Evolutionary conservation across 768 basidiomycete species (phyloP).

Genomic region (Lepiota venenata): DNA sequence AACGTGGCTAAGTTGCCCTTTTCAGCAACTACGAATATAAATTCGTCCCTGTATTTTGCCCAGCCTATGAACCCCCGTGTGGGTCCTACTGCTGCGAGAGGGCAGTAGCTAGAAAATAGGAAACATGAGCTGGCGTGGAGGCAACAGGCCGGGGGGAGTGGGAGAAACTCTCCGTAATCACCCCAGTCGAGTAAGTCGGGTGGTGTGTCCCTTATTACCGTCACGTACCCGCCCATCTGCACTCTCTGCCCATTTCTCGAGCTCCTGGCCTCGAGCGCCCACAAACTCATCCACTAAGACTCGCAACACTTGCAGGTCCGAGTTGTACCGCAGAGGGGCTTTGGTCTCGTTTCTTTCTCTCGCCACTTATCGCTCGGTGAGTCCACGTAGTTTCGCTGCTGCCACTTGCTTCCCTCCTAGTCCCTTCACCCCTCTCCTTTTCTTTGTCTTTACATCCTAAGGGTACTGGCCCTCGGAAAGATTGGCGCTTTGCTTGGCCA

Average conservation of each 20-base stretch:
- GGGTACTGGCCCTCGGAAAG: neutral
- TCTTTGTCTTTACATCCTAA: neutral
- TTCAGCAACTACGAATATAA: conserved; percentile 1
- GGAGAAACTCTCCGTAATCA: conserved; percentile 15
- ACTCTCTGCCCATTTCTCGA: conserved; percentile 2
- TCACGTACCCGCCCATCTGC: conserved; percentile 1
- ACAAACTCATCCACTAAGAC: neutral
- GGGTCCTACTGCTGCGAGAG: too few relatives aligned
- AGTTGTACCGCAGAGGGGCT: neutral
- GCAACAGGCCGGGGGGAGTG: conserved; percentile 6
- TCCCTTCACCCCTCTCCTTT: neutral
- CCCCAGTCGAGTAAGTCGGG: conserved; percentile 4
- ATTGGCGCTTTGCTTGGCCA: neutral
- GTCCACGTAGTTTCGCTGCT: conserved; percentile 17
- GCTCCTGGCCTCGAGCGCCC: neutral
- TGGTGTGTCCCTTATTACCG: conserved; percentile 1
- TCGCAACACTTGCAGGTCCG: conserved; percentile 1
- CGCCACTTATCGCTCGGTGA: conserved; percentile 7
- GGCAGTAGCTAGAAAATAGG: neutral
- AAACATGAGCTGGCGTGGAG: neutral
- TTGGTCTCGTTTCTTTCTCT: neutral
- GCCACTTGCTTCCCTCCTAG: neutral
- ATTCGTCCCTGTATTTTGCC: neutral
- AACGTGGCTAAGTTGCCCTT: neutral
- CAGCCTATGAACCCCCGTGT: neutral